Evolutionary conservation across 345 rosid genomes (phyloP), one percentile per base, ranked within the genome.

Genomic region (Geranium rotundifolium): DNA sequence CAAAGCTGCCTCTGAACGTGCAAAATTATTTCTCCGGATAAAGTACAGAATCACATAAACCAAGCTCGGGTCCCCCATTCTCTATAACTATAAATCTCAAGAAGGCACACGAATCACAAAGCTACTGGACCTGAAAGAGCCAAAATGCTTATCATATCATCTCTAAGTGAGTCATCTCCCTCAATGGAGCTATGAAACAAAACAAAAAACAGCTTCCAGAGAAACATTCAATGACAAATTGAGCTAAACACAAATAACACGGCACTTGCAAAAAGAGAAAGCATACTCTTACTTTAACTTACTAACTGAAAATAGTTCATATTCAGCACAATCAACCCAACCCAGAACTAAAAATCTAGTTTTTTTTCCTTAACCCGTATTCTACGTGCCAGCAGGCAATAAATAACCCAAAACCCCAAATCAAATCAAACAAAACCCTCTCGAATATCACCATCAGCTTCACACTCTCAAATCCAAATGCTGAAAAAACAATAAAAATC

Each of bases 1-100:
- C 72, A 95, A 73, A 65, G 99, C 97, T 65, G 90, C 91, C 85
- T 95, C 99, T 64, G 99, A 97, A 69, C 89, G 78, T 0, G 88
- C 79, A 77, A 95, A 86, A 57, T 69, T 83, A 72, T 90, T 90
- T 56, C 71, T 86, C 82, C 76, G 77, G 63, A 95, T 74, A 76
- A 88, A 95, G 55, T 88, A 89, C 65, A 95, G 66, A 72, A 95
- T 88, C 73, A 73, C 83, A 71, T 90, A 93, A 56, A 86, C 79
- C 4, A 89, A 82, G 72, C 80, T 62, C 34, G 80, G 29, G 56
- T 86, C 95, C 57, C 82, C 78, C 99, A 95, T 90, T 50, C 19
- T 69, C 59, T 72, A 73, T 73, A 41, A 60, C 72, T 59, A 66
- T 23, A 63, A 46, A 10, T 46, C 52, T 46, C 52, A 46, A 46